Percentiles rank a stretch among this genome's conserved stretches.
Conservation (phyloP, 2,329 filamentous ascomycete genomes). For the Epichloe gansuensis region DNA sequence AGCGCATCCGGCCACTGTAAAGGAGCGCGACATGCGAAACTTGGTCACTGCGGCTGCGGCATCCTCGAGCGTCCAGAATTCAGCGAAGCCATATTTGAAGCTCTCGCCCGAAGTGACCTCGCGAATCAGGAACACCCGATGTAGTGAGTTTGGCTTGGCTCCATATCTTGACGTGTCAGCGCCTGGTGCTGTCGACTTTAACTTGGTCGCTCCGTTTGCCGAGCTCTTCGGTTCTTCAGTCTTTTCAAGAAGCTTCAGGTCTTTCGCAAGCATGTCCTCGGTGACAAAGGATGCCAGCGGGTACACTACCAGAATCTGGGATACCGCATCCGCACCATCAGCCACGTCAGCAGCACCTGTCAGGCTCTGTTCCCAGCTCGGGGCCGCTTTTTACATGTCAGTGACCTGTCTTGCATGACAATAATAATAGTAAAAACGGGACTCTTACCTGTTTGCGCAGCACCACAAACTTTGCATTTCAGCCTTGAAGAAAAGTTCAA, state of each 20-base stretch:
- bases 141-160: conserved; percentile 60
- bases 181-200: conserved; percentile 46
- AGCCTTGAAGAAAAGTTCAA: conserved; percentile 25
- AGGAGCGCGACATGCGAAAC: conserved; percentile 58
- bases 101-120: conserved; percentile 61
- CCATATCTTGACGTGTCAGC: conserved; percentile 48
- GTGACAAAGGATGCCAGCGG: conserved; percentile 57
- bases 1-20: conserved; percentile 63
- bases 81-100: conserved; percentile 72
- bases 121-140: conserved; percentile 64
- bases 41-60: conserved; percentile 62
- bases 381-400: conserved; percentile 4
- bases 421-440: too few relatives aligned
- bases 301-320: conserved; percentile 65
- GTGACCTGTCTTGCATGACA: background rate
- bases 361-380: conserved; percentile 23
- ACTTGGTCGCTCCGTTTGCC: conserved; percentile 35
- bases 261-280: conserved; percentile 59
- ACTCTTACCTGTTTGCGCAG: conserved; percentile 17
- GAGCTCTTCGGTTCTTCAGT: conserved; percentile 32
- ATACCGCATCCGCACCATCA: conserved; percentile 42
- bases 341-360: conserved; percentile 37
- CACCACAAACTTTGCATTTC: conserved; percentile 27
- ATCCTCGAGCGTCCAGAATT: conserved; percentile 66
- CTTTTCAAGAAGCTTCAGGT: conserved; percentile 61